Evolutionary conservation across 768 basidiomycete genomes (phyloP), one percentile per base, ranked within the genome.

Genomic region (Hygrophoropsis aurantiaca): DNA sequence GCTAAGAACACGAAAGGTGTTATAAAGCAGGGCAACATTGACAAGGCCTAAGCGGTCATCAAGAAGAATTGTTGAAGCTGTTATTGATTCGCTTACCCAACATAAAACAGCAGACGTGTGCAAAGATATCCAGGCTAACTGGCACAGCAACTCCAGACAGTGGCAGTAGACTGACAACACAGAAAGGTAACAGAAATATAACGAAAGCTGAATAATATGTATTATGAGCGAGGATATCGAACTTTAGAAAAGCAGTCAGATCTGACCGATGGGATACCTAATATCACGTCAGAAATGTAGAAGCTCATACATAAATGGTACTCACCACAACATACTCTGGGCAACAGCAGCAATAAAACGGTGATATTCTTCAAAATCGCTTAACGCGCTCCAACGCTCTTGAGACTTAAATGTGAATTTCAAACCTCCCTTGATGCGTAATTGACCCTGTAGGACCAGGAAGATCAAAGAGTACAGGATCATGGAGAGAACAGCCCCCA

Each of bases 291-390:
- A 48, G 46, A n/a, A 3, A 49, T 47, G 46, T 39, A 24, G 24
- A 39, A 51, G 27, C 13, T 21, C 34, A n/a, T 26, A 41, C 25
- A 34, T 4, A 20, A 30, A 16, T 5, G 56, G 26, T 24, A 62
- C 78, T 46, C 53, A 87, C 87, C 84, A 89, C 37, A 87, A 68
- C 83, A 88, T 84, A 47, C 77, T 81, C 50, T 77, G 71, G 21
- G 82, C 77, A 43, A 90, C 73, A n/a, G 74, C 72, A 24, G 71
- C 70, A 21, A 88, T 71, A 58, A 87, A 85, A 20, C 69, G 73
- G 47, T 79, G 75, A 57, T 87, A 87, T 45, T 77, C 75, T 42
- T 75, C 72, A 19, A 58, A 62, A 20, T 49, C 48, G 26, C 55
- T 58, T 32, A 66, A 59, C 13, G 63, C 67, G 32, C 61, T 66